These are phyloP conservation scores for Podaxis sp. DNA, from an alignment of 768 basidiomycete species.

Conservation along the genomic window DNA sequence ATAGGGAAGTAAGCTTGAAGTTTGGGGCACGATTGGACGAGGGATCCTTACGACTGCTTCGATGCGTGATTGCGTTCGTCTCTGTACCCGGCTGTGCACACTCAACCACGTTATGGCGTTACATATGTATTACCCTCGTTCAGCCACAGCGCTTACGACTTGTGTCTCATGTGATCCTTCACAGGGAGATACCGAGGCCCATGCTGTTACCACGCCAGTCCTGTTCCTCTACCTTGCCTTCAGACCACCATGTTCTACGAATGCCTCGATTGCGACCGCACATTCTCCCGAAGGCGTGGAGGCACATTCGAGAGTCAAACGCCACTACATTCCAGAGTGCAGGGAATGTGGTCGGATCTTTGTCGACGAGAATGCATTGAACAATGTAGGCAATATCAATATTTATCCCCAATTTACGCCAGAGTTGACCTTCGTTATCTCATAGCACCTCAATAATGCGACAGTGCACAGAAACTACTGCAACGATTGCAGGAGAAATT, in stretches of 20 bases:
- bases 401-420: neutral
- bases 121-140: no score
- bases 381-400: neutral
- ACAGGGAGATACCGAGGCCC: no score
- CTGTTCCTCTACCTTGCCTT: neutral
- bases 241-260: conserved; percentile 1
- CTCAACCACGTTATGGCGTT: no score
- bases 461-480: neutral
- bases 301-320: conserved; percentile 13
- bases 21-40: no score
- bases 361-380: neutral
- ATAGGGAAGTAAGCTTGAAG: no score
- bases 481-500: neutral
- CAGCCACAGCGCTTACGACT: no score
- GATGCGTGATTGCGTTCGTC: no score
- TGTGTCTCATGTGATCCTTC: no score
- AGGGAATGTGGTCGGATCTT: conserved; percentile 5
- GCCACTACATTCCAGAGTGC: conserved; percentile 8
- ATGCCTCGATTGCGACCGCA: conserved; percentile 14
- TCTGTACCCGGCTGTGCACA: no score
- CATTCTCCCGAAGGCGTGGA: neutral
- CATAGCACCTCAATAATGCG: neutral
- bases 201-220: no score
- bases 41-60: no score
- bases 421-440: neutral